Conservation (phyloP, 495 filamentous ascomycete genomes). For the Penicillium lividum region DNA sequence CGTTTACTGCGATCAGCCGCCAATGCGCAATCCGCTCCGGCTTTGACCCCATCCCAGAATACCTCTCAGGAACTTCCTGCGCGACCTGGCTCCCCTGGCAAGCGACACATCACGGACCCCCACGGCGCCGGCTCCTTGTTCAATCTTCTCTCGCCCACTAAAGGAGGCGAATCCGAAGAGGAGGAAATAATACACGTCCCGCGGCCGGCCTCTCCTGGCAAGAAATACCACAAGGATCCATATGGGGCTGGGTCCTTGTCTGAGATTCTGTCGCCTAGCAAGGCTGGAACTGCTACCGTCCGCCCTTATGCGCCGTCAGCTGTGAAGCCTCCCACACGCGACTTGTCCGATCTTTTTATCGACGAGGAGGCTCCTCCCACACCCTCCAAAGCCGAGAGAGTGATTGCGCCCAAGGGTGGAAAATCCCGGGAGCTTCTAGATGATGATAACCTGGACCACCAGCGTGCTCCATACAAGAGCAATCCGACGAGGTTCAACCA, state of each 20-base stretch:
- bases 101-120: slow-evolving; percentile 61
- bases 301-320: slow-evolving; percentile 48
- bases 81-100: slow-evolving; percentile 50
- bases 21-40: slow-evolving; percentile 21
- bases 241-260: slow-evolving; percentile 28
- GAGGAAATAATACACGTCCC: neutral
- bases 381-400: slow-evolving; percentile 49
- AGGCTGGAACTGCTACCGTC: slow-evolving; percentile 23
- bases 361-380: slow-evolving; percentile 46
- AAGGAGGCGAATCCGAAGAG: slow-evolving; percentile 25
- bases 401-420: slow-evolving; percentile 53
- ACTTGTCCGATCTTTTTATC: slow-evolving; percentile 65
- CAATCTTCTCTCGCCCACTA: slow-evolving; percentile 39
- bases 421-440: slow-evolving; percentile 52
- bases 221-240: slow-evolving; percentile 27
- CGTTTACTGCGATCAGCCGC: slow-evolving; percentile 61
- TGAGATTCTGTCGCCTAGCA: slow-evolving; percentile 29
- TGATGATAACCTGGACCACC: slow-evolving; percentile 45
- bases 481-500: slow-evolving; percentile 80
- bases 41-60: slow-evolving; percentile 13
- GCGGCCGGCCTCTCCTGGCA: slow-evolving; percentile 15
- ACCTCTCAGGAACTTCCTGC: slow-evolving; percentile 34
- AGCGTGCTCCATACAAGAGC: slow-evolving; percentile 51
- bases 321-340: slow-evolving; percentile 61
- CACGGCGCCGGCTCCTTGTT: slow-evolving; percentile 68